These are phyloP conservation scores for Samsoniella hepiali DNA, from an alignment of 2,329 filamentous ascomycete genomes.

Conservation along the genomic window DNA sequence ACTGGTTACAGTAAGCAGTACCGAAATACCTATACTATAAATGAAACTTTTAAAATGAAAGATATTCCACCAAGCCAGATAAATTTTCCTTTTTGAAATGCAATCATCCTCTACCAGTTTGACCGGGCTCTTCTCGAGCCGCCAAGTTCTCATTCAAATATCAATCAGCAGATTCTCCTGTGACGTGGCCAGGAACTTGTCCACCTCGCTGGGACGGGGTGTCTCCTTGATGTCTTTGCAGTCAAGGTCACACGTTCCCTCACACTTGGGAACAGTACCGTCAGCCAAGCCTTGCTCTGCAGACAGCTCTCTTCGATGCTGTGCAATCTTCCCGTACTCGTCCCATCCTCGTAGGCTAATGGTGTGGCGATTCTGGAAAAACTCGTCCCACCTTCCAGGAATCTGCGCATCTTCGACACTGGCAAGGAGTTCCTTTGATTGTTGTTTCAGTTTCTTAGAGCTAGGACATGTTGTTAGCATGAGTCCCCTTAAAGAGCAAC, in stretches of 20 bases:
- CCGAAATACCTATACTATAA: not conserved
- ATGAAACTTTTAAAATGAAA: not conserved
- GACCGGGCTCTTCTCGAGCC: not conserved
- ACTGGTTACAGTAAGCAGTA: not conserved
- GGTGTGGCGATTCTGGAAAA: not conserved
- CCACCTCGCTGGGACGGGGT: not conserved
- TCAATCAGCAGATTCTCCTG: conserved; percentile 4
- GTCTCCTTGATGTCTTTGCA: conserved; percentile 10
- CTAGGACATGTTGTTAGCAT: not conserved
- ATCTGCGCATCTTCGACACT: not conserved
- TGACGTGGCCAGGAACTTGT: not conserved
- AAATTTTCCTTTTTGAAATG: not conserved
- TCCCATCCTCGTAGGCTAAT: not conserved
- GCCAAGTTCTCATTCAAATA: not conserved
- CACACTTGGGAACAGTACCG: conserved; percentile 2
- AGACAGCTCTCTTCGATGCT: not conserved
- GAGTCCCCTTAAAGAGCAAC: too few relatives aligned
- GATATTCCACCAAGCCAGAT: not conserved
- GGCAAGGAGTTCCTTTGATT: not conserved
- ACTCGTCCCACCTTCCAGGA: not conserved
- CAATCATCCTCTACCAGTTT: not conserved
- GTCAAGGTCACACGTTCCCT: not conserved
- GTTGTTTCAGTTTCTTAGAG: not conserved
- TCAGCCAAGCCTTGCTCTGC: not conserved
- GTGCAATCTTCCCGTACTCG: not conserved